phyloP scores from a whole-genome alignment of 2,329 filamentous ascomycete species.

The Podosphaera leucotricha region DNA sequence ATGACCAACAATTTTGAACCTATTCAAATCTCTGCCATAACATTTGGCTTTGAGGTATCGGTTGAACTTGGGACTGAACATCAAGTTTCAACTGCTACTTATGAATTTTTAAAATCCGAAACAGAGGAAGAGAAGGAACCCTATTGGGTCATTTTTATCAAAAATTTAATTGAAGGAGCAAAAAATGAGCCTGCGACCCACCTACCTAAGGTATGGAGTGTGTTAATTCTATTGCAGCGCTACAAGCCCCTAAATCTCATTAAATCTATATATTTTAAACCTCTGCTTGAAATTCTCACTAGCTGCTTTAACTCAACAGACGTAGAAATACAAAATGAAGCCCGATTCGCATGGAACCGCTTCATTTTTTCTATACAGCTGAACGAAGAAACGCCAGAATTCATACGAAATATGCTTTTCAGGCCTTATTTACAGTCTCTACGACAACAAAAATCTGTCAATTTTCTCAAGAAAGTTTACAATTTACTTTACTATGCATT shows the following conservation, averaged over 20 bases:
- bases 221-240: conserved; percentile 55
- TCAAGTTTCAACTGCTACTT: conserved; percentile 39
- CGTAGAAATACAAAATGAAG: conserved; percentile 43
- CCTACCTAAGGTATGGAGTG: conserved; percentile 77
- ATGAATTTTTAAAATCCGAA: conserved; percentile 34
- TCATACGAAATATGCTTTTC: conserved; percentile 37
- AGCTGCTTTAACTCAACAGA: conserved; percentile 66
- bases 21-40: conserved; percentile 49
- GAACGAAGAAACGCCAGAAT: conserved; percentile 29
- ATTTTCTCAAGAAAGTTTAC: conserved; percentile 46
- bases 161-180: conserved; percentile 44
- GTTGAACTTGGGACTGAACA: conserved; percentile 45
- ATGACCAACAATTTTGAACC: conserved; percentile 62
- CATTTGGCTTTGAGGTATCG: conserved; percentile 47
- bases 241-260: conserved; percentile 31
- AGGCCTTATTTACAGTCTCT: conserved; percentile 47
- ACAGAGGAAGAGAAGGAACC: conserved; percentile 14
- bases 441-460: conserved; percentile 32
- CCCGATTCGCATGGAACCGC: conserved; percentile 68
- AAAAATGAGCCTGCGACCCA: conserved; percentile 35
- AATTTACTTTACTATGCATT: conserved; percentile 67
- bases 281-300: conserved; percentile 61
- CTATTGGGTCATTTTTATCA: conserved; percentile 46
- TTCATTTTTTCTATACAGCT: conserved; percentile 53
- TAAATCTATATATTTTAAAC: conserved; percentile 46